Percentiles rank a stretch among this genome's conserved stretches.
phyloP scores from a whole-genome alignment of 352 stramenopile genomes.

The Stramenopiles sp. region DNA sequence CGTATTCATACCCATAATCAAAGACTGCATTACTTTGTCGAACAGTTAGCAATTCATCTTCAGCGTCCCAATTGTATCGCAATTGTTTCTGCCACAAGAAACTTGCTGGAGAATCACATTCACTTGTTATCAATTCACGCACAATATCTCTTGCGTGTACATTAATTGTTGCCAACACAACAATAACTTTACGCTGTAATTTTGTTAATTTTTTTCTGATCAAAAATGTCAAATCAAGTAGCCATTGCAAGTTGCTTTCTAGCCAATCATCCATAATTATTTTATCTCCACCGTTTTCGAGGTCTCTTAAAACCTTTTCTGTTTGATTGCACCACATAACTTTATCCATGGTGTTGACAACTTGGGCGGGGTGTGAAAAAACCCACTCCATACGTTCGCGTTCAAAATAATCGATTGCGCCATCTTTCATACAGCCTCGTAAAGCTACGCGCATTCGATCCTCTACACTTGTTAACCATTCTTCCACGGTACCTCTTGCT shows the following conservation, averaged over 20 bases:
- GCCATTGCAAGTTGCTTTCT: constrained; percentile 47
- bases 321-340: constrained; percentile 92
- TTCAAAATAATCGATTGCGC: constrained; percentile 77
- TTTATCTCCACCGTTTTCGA: constrained; percentile 59
- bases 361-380: constrained; percentile 80
- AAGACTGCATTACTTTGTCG: constrained; percentile 97
- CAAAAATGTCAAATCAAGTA: constrained; percentile 67
- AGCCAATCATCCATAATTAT: constrained; percentile 54
- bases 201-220: constrained; percentile 55
- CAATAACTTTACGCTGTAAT: constrained; percentile 72
- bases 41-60: too few relatives aligned
- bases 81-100: constrained; percentile 65
- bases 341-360: constrained; percentile 69
- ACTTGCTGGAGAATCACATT: constrained; percentile 54
- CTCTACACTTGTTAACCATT: constrained; percentile 78
- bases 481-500: constrained; percentile 74
- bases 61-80: constrained; percentile 52
- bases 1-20: constrained; percentile 95
- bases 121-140: constrained; percentile 55
- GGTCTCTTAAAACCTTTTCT: constrained; percentile 61
- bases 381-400: constrained; percentile 86
- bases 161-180: constrained; percentile 85
- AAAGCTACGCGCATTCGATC: constrained; percentile 77
- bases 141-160: constrained; percentile 81
- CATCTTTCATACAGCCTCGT: constrained; percentile 79